phyloP scores from a whole-genome alignment of 495 filamentous ascomycete genomes.

The Viridothelium virens region DNA sequence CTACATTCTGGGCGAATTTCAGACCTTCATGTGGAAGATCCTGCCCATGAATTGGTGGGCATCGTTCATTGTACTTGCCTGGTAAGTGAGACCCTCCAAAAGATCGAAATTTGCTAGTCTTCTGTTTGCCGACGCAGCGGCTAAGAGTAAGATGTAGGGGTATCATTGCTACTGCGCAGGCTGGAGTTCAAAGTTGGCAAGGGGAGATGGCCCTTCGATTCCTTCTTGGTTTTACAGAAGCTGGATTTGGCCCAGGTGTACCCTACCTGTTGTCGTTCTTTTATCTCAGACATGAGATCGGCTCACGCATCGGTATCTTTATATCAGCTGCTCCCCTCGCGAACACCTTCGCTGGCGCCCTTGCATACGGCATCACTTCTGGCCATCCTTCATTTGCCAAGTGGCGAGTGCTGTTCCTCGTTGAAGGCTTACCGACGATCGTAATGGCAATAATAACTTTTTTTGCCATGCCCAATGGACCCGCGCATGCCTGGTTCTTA shows the following conservation, averaged over 20 bases:
- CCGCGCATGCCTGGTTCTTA: conserved; percentile 61
- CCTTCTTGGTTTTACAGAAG: conserved; percentile 39
- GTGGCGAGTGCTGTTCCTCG: conserved; percentile 76
- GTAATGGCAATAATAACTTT: conserved; percentile 58
- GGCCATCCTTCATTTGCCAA: conserved; percentile 57
- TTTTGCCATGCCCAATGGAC: conserved; percentile 63
- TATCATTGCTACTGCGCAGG: neutral
- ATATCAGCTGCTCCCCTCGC: conserved; percentile 72
- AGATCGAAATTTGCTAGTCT: neutral
- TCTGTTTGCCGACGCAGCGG: neutral
- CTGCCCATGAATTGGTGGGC: neutral
- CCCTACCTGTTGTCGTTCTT: conserved; percentile 65
- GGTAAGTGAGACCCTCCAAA: neutral
- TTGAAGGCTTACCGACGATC: conserved; percentile 71
- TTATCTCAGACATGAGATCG: conserved; percentile 70
- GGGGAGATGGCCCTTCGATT: conserved; percentile 13
- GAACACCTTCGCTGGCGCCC: conserved; percentile 71
- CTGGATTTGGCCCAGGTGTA: conserved; percentile 40
- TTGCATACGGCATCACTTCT: conserved; percentile 77
- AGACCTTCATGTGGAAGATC: conserved; percentile 11
- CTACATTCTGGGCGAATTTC: conserved; percentile 9
- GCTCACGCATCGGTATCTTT: conserved; percentile 68
- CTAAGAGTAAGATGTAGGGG: neutral
- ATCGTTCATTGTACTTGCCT: conserved; percentile 2
- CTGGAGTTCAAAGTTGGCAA: neutral